Evolutionary conservation across 768 basidiomycete genomes (phyloP), one percentile per base, ranked within the genome.

Genomic region (Leccinum rimulosum): DNA sequence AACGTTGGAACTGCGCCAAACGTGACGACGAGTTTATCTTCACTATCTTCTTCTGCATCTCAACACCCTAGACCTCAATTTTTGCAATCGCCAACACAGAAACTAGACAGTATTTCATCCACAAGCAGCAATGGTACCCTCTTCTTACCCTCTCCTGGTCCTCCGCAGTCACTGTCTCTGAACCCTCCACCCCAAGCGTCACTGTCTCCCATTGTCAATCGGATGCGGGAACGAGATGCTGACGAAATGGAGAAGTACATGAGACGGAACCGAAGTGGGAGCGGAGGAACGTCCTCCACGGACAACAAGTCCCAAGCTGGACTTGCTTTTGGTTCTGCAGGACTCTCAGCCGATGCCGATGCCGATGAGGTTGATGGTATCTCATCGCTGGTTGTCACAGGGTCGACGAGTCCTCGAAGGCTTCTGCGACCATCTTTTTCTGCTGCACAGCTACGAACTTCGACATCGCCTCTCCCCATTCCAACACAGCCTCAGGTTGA

Each of bases 171-270:
- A 6, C 65, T 77, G 40, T 63, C 73, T 56, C 70, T 73, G 54
- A 75, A 75, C 6, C 73, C 72, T 56, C 72, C 66, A 64, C 77
- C 27, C 70, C 77, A 64, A 55, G 59, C 81, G 47, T 84, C 84
- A 25, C 71, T 93, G 55, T 89, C 92, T 3, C 92, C 91, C 3
- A 82, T 94, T 58, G 89, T 87, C 30, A 87, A 78, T 65, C 88
- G 91, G 35, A 87, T 94, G 80, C 84, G 86, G 64, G 88, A 92
- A 74, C 81, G 85, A 58, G 92, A 94, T 69, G 91, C 91, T 19
- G 89, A 88, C 69, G 93, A 92, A 38, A 91, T 89, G 80, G 91
- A 92, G 71, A 90, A 92, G 67, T 94, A 92, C 69, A 79, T 91
- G 70, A 79, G 83, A 61, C 83, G 92, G 57, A 90, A 89, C 76